Conservation (phyloP, 106 monocot species). For the Allium cepa region DNA sequence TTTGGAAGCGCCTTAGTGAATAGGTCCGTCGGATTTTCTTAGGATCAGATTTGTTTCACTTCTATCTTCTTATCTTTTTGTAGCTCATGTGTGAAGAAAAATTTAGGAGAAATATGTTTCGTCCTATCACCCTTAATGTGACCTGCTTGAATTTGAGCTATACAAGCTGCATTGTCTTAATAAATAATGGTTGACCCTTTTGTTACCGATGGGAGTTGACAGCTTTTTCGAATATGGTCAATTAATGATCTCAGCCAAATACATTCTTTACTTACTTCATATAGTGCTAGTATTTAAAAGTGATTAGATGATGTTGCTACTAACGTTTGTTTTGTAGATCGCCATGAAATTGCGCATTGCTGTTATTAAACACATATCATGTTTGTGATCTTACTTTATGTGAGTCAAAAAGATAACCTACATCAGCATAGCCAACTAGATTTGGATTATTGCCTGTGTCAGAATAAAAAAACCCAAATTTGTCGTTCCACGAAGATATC, state of each 20-base stretch:
- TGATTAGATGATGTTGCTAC: not conserved
- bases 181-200: not conserved
- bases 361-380: too few species aligned
- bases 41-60: too few species aligned
- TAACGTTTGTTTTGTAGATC: too few species aligned
- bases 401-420: not conserved
- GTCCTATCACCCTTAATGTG: too few species aligned
- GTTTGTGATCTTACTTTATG: not conserved
- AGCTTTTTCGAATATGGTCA: not conserved
- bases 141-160: not conserved
- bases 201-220: not conserved
- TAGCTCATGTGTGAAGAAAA: too few species aligned
- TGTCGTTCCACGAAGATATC: not conserved
- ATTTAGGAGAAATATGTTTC: too few species aligned
- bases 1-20: not conserved
- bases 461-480: not conserved
- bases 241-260: not conserved
- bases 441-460: not conserved
- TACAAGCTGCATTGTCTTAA: constrained; percentile 3
- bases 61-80: too few species aligned
- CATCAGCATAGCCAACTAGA: too few species aligned
- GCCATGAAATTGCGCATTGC: too few species aligned
- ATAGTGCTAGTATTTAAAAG: not conserved
- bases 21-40: not conserved
- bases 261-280: not conserved